These are phyloP conservation scores for Thymus mandschuricus DNA, from an alignment of 257 asterid genomes.

Conservation along the genomic window DNA sequence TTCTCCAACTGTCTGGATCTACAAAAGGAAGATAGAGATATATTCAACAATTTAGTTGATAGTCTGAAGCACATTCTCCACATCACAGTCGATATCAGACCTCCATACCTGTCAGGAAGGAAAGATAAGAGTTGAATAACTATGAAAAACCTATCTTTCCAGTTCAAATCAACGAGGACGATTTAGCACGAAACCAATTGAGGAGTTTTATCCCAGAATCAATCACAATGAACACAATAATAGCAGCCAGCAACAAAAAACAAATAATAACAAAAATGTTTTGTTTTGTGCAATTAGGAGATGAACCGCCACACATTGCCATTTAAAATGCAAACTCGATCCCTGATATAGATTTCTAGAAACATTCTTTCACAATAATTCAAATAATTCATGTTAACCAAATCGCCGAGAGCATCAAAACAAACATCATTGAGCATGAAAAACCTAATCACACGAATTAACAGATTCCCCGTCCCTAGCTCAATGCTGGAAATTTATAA, in stretches of 20 bases:
- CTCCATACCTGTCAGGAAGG: slow-evolving; percentile 45
- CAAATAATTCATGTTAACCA: slow-evolving; percentile 9
- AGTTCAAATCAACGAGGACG: background rate
- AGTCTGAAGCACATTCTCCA: slow-evolving; percentile 58
- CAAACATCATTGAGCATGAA: slow-evolving; percentile 1
- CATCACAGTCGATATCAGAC: slow-evolving; percentile 39
- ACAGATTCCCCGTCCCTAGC: background rate
- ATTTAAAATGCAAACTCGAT: background rate
- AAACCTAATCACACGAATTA: background rate
- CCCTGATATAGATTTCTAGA: background rate
- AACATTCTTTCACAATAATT: background rate
- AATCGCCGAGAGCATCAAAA: background rate
- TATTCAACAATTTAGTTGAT: slow-evolving; percentile 77
- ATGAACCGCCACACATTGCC: background rate
- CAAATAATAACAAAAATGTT: background rate
- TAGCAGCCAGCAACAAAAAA: slow-evolving; percentile 4
- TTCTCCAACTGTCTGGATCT: slow-evolving; percentile 71
- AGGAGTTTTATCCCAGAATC: slow-evolving; percentile 3
- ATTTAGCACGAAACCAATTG: slow-evolving; percentile 3
- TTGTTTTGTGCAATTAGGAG: background rate
- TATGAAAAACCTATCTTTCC: background rate
- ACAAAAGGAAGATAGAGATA: slow-evolving; percentile 81
- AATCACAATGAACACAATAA: slow-evolving; percentile 10
- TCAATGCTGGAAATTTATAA: background rate
- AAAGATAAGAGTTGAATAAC: slow-evolving; percentile 8